These are phyloP conservation scores for Candida krabiensis DNA, from an alignment of 805 yeast genomes.

Conservation along the genomic window DNA sequence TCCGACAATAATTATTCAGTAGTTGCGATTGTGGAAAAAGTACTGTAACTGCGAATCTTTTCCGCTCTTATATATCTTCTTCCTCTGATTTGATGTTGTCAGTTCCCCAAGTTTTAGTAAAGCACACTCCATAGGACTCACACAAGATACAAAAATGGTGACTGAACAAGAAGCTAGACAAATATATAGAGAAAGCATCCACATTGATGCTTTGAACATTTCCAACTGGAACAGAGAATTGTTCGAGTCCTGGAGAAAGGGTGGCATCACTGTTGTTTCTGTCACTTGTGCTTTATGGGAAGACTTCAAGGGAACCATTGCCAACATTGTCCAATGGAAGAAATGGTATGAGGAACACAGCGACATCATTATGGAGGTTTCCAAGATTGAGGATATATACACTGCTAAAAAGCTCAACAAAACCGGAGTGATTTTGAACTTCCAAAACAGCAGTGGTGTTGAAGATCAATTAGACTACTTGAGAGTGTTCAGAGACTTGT, in stretches of 20 bases:
- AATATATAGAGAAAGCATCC: slow-evolving; percentile 17
- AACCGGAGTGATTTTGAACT: slow-evolving; percentile 20
- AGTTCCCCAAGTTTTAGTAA: too few relatives aligned
- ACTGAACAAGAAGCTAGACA: slow-evolving; percentile 20
- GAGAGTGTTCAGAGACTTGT: slow-evolving; percentile 18
- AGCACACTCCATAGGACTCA: background rate
- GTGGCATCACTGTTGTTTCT: slow-evolving; percentile 21
- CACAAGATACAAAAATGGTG: slow-evolving; percentile 9
- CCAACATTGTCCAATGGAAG: slow-evolving; percentile 22
- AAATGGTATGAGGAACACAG: slow-evolving; percentile 21
- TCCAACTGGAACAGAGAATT: slow-evolving; percentile 19
- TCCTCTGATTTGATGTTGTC: too few relatives aligned
- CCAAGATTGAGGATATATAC: slow-evolving; percentile 18
- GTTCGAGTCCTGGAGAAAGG: slow-evolving; percentile 19
- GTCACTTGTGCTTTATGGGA: slow-evolving; percentile 23
- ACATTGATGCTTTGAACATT: slow-evolving; percentile 20
- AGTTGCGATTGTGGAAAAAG: too few relatives aligned
- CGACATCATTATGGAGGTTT: slow-evolving; percentile 19
- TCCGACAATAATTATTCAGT: too few relatives aligned
- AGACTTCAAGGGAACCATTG: slow-evolving; percentile 19
- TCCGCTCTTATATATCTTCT: too few relatives aligned
- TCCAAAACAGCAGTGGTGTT: slow-evolving; percentile 21
- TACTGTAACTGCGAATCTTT: too few relatives aligned
- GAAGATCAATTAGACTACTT: slow-evolving; percentile 21
- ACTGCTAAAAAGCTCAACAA: slow-evolving; percentile 19